Evolutionary conservation across 768 basidiomycete species (phyloP), one percentile per base, ranked within the genome.

Genomic region (Chiua virens): DNA sequence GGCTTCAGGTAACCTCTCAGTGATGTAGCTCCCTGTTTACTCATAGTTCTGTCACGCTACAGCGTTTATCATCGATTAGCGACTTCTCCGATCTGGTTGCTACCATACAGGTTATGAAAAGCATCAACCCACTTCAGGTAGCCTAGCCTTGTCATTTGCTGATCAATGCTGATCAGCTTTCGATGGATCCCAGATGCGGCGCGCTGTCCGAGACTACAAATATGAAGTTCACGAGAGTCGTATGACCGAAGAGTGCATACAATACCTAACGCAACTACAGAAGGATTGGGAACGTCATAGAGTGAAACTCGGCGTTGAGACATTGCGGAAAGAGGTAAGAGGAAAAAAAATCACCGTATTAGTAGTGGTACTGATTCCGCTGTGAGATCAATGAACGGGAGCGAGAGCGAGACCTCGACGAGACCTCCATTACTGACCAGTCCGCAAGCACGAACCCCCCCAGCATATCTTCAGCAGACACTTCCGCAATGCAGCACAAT

Each of bases 241-340:
- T 53, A 97, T 99, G 92, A 89, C 86, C 3, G 94, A 98, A 21
- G 97, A 99, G 67, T 98, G 96, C 64, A 77, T 82, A 35, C 92
- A 97, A 71, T 98, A 98, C 61, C 80, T 98, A 23, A 88, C 84
- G 3, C 96, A 98, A 61, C 75, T 99, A 9, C 95, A 98, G 71
- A 95, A 92, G 64, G 95, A 98, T 65, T 99, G 96, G 96, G 96
- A 99, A 69, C 76, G 91, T 50, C 87, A 92, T 66, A 78, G 93
- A 39, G 84, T 95, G 28, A 89, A 92, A 64, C 74, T 89, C 28
- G 90, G 92, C 4, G 92, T 96, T 9, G 87, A 92, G 61, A 85
- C 86, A 9, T 73, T 93, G 30, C 85, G 88, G 53, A 89, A 86
- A 71, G 90, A 93, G 82, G 89, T 91, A 53, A 49, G 50, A 14